A percentile compares a stretch with the other conserved stretches of the same genome.
Conservation (phyloP, 805 yeast genomes). For the Maudiozyma turicensis region DNA sequence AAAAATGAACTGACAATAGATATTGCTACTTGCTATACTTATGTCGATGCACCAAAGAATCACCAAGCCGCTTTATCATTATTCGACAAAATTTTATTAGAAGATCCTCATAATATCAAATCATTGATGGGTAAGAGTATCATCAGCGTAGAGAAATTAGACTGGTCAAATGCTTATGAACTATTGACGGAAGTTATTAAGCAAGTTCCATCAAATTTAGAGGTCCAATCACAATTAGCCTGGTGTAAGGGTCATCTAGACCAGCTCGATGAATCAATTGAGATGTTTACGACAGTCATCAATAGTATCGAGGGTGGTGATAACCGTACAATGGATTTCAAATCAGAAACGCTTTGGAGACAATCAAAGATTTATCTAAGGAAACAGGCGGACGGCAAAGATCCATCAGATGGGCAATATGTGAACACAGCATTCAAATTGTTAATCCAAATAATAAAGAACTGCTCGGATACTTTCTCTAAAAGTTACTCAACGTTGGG, state of each 20-base stretch:
- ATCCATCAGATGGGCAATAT: conserved; percentile 12
- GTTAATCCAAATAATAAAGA: conserved; percentile 53
- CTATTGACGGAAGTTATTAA: conserved; percentile 43
- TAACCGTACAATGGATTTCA: conserved; percentile 40
- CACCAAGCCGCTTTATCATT: conserved; percentile 62
- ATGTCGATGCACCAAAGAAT: conserved; percentile 85
- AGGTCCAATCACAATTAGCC: conserved; percentile 59
- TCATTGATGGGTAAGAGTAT: conserved; percentile 79
- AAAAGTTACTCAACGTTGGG: conserved; percentile 82
- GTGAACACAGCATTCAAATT: conserved; percentile 45
- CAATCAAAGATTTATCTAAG: conserved; percentile 54
- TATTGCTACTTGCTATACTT: conserved; percentile 69
- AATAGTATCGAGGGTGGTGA: conserved; percentile 40
- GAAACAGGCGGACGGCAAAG: conserved; percentile 18
- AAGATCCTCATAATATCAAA: conserved; percentile 37
- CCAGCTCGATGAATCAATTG: conserved; percentile 38
- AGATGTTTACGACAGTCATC: conserved; percentile 19
- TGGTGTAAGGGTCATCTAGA: conserved; percentile 66
- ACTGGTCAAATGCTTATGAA: conserved; percentile 43
- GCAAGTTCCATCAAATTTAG: conserved; percentile 41
- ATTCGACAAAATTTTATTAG: conserved; percentile 51
- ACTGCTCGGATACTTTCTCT: conserved; percentile 53
- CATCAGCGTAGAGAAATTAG: conserved; percentile 58
- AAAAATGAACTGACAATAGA: conserved; percentile 51
- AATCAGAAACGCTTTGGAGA: conserved; percentile 62